Conservation (phyloP, 805 yeast genomes). For the Yarrowia porcina region DNA sequence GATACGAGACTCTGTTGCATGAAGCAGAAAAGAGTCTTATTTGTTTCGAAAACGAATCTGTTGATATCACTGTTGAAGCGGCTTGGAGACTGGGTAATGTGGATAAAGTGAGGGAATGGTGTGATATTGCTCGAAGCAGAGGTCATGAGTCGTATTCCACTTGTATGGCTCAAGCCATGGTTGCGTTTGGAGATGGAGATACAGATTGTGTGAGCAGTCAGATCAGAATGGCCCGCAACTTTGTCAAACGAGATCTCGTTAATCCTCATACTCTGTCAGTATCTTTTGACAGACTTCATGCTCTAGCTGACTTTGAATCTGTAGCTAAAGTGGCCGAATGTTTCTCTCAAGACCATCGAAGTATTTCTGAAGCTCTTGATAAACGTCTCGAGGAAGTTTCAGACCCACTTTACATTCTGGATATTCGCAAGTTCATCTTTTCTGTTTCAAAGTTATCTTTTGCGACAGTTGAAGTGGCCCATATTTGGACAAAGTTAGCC, state of each 20-base stretch:
- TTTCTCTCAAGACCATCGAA: constrained; percentile 18
- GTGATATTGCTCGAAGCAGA: constrained; percentile 38
- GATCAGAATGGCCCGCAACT: constrained; percentile 50
- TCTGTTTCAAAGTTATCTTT: constrained; percentile 20
- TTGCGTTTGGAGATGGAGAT: constrained; percentile 43
- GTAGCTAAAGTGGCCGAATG: constrained; percentile 23
- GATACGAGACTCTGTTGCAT: constrained; percentile 61
- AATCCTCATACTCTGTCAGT: constrained; percentile 50
- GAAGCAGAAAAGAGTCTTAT: constrained; percentile 44
- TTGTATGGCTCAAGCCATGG: constrained; percentile 58
- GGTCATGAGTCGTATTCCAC: constrained; percentile 49
- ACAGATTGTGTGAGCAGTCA: constrained; percentile 39
- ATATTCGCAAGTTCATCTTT: constrained; percentile 51
- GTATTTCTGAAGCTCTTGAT: not conserved
- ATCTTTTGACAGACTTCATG: constrained; percentile 54
- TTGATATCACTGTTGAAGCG: constrained; percentile 66
- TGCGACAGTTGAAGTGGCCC: constrained; percentile 38
- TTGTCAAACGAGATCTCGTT: constrained; percentile 60
- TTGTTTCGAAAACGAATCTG: constrained; percentile 34
- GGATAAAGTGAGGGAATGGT: constrained; percentile 55
- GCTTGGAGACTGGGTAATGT: constrained; percentile 63
- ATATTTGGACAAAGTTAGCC: constrained; percentile 59
- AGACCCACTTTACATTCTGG: constrained; percentile 42
- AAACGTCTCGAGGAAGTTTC: not conserved
- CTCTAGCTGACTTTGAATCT: constrained; percentile 54